phyloP scores from a whole-genome alignment of 2,329 filamentous ascomycete genomes.

The Alternaria arbusti region DNA sequence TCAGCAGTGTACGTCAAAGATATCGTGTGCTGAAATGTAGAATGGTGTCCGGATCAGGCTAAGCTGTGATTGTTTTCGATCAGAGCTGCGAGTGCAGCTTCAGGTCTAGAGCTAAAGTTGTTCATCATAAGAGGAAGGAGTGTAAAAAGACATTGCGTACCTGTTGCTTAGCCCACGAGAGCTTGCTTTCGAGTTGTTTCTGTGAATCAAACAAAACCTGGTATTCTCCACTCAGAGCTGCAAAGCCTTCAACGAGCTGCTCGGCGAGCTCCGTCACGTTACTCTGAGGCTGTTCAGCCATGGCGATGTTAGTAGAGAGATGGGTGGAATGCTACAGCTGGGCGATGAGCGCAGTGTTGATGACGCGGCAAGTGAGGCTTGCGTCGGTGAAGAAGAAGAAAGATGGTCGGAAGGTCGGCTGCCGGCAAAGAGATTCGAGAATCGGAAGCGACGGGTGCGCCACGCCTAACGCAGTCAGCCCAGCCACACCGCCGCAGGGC shows the following conservation, averaged over 20 bases:
- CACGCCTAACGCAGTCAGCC: conserved; percentile 21
- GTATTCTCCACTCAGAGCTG: conserved; percentile 56
- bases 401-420: conserved; percentile 22
- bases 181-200: conserved; percentile 54
- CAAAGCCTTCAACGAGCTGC: conserved; percentile 55
- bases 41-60: conserved; percentile 42
- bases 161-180: conserved; percentile 58
- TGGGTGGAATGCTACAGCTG: background rate
- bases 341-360: conserved; percentile 24
- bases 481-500: conserved; percentile 13
- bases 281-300: conserved; percentile 34
- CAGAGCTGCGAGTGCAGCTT: conserved; percentile 54
- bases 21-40: conserved; percentile 1
- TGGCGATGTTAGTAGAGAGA: conserved; percentile 22
- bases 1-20: conserved; percentile 22
- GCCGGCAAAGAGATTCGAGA: conserved; percentile 9
- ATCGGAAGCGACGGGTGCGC: conserved; percentile 13
- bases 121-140: conserved; percentile 50
- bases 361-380: conserved; percentile 33
- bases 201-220: conserved; percentile 53
- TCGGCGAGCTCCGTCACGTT: conserved; percentile 46
- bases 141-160: conserved; percentile 40
- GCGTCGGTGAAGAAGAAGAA: conserved; percentile 19
- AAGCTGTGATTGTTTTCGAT: conserved; percentile 54
- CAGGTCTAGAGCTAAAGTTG: conserved; percentile 60